Evolutionary conservation across 108 stramenopile genomes (phyloP), one percentile per base, ranked within the genome.

Genomic region (Cyclostephanos tholiformis): DNA sequence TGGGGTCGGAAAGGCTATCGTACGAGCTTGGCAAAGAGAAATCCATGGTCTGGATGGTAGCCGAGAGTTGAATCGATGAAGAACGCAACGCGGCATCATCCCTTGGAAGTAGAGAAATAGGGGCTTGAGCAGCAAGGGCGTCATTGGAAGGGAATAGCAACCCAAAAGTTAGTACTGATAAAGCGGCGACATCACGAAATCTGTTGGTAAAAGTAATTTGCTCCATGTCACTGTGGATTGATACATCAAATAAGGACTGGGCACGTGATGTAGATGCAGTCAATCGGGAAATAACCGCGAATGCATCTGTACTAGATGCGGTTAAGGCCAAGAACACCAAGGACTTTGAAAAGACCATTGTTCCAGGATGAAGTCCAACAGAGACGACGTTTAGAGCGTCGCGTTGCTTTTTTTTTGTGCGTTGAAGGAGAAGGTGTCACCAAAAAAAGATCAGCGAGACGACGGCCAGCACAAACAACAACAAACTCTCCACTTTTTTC

Each of bases 21-120:
- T 82, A 82, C 52, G 77, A 79, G 22, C 52, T 55, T 1, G 82
- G 82, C 26, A 82, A 39, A 19, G 72, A 67, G 39, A 82, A 82
- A 65, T 82, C 82, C 82, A 82, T 82, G 0, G 82, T 82, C 19
- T 49, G 32, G 72, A 82, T 82, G 17, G 41, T 66, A 23, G 68
- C 77, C 1, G 82, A 73, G 30, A 79, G 65, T 14, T 62, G 56
- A 13, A 82, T 50, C 13, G 80, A 51, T 22, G 82, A 82, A 22
- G 82, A 82, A 32, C 74, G 72, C 7, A 82, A 32, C 13, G 62
- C 63, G 51, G 63, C 62, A 22, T 57, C 61, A 25, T 80, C n/a
- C 2, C 41, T 12, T 52, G n/a, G 26, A 16, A 20, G 27, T 23
- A 2, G 4, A 32, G 51, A 25, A 1, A 36, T 11, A n/a, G 67